Percentiles rank a stretch among this genome's conserved stretches.
These are phyloP conservation scores for Rubroboletus pulcherrimus DNA, from an alignment of 768 basidiomycete genomes.

Conservation along the genomic window DNA sequence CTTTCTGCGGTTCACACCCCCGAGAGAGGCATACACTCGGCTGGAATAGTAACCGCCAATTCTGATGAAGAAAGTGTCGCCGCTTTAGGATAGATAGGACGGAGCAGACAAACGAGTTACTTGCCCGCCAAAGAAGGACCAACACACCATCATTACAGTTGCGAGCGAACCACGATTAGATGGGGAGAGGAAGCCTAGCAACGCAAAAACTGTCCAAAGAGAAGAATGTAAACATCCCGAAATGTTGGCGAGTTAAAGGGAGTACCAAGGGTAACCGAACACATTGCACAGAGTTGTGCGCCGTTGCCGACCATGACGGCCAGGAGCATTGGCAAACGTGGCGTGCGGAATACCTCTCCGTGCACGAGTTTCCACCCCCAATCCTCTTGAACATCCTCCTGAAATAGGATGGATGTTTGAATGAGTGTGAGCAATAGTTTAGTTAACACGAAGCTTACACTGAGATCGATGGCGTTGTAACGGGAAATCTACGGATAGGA, in stretches of 20 bases:
- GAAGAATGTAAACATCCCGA: conserved; percentile 2
- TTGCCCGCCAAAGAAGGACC: conserved; percentile 89
- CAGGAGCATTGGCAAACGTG: conserved; percentile 69
- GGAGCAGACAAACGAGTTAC: conserved; percentile 12
- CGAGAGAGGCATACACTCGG: conserved; percentile 71
- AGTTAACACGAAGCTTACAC: conserved; percentile 49
- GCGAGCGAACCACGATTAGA: conserved; percentile 93
- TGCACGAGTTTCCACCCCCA: conserved; percentile 99
- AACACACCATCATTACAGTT: conserved; percentile 64
- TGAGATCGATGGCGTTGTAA: conserved; percentile 93
- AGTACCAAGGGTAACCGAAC: conserved; percentile 77
- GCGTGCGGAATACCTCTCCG: conserved; percentile 91
- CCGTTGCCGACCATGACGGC: conserved; percentile 84
- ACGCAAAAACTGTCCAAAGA: conserved; percentile 66
- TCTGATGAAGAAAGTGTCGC: conserved; percentile 34
- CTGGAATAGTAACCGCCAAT: conserved; percentile 88
- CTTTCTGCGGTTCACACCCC: conserved; percentile 69
- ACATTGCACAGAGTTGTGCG: conserved; percentile 67
- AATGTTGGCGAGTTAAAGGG: not conserved
- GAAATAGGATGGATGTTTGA: not conserved
- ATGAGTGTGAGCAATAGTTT: not conserved
- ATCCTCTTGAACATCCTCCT: conserved; percentile 97
- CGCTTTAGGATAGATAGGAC: not conserved
- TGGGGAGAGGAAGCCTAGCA: conserved; percentile 91
- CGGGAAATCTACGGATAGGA: conserved; percentile 34